Conservation (phyloP, 768 basidiomycete species). For the Mycena capillaripes region DNA sequence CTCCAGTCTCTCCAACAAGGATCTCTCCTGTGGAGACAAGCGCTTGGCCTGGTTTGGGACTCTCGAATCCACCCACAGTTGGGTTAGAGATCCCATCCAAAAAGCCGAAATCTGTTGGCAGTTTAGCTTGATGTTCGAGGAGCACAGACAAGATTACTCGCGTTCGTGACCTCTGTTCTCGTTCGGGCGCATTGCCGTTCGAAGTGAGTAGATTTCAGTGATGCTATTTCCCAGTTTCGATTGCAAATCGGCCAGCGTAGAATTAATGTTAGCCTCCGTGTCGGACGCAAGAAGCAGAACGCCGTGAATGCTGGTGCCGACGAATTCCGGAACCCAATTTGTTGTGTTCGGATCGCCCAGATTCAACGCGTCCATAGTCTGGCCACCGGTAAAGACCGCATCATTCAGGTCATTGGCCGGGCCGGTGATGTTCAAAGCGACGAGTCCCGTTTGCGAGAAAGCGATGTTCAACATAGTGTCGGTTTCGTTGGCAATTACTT, state of each 20-base stretch:
- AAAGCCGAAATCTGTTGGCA: slow-evolving; percentile 33
- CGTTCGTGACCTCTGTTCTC: slow-evolving; percentile 43
- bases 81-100: slow-evolving; percentile 38
- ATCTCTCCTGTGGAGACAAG: slow-evolving; percentile 31
- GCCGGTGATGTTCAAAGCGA: neutral
- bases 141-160: slow-evolving; percentile 33
- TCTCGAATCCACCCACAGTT: slow-evolving; percentile 29
- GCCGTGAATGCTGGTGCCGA: slow-evolving; percentile 6
- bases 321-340: slow-evolving; percentile 2
- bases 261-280: neutral
- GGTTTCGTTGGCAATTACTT: neutral
- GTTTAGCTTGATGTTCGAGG: neutral
- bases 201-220: slow-evolving; percentile 27
- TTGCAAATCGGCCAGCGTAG: slow-evolving; percentile 12
- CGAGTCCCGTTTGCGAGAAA: slow-evolving; percentile 5
- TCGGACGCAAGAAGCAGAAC: neutral
- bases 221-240: slow-evolving; percentile 22
- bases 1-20: slow-evolving; percentile 42
- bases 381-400: neutral
- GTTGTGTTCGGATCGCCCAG: neutral
- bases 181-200: slow-evolving; percentile 39
- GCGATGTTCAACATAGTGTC: neutral
- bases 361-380: neutral
- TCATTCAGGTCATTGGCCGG: neutral
- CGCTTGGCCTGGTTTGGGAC: slow-evolving; percentile 27